Conservation (phyloP, 805 yeast genomes). For the Suhomyces prunicola region DNA sequence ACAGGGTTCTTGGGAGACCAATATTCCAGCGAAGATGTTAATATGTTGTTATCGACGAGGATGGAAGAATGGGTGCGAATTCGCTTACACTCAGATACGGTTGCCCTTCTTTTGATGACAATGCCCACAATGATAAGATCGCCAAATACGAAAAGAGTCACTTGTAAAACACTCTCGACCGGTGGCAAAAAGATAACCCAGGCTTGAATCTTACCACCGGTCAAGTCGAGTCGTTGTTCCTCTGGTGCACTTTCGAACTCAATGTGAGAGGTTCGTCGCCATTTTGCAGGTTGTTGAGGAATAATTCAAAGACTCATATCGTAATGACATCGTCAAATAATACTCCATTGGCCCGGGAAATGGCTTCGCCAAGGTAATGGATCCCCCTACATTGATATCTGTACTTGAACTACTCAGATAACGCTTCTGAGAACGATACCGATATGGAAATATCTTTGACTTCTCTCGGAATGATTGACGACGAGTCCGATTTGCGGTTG, state of each 20-base stretch:
- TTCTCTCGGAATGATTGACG: conserved; percentile 11
- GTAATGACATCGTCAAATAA: conserved; percentile 9
- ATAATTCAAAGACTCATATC: conserved; percentile 10
- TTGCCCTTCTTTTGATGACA: conserved; percentile 22
- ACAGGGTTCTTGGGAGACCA: conserved; percentile 55
- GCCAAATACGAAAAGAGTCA: conserved; percentile 17
- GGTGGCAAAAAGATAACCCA: conserved; percentile 13
- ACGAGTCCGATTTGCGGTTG: conserved; percentile 7
- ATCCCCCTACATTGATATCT: conserved; percentile 9
- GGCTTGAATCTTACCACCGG: conserved; percentile 10
- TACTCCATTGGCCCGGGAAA: conserved; percentile 14
- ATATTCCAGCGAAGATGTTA: conserved; percentile 26
- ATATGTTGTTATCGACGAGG: conserved; percentile 46
- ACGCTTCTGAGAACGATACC: conserved; percentile 12
- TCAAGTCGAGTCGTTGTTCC: conserved; percentile 10
- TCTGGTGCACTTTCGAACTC: conserved; percentile 14
- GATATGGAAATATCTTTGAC: conserved; percentile 10
- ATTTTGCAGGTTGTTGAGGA: conserved; percentile 12
- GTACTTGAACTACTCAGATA: conserved; percentile 10
- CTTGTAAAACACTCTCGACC: conserved; percentile 16
- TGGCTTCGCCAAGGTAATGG: conserved; percentile 7
- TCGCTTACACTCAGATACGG: conserved; percentile 54
- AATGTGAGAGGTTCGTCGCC: conserved; percentile 13
- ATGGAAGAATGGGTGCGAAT: conserved; percentile 50
- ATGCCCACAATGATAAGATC: conserved; percentile 14